These are phyloP conservation scores for Oryza brachyantha DNA, from an alignment of 176 grass and related monocot species.

Conservation along the genomic window DNA sequence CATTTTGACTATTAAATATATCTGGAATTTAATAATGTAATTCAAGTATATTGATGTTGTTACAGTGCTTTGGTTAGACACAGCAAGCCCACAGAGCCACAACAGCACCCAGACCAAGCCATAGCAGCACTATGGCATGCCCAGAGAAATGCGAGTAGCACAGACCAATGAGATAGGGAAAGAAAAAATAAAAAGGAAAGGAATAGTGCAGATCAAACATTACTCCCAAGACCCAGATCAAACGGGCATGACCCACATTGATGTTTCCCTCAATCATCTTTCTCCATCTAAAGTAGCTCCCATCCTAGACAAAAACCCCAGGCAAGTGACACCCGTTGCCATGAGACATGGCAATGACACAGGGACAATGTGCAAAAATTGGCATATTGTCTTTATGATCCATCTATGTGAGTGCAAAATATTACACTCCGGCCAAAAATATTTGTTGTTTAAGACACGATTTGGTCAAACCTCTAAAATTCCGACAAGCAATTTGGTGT, in stretches of 20 bases:
- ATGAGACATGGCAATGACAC: neutral
- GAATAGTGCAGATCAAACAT: too few species aligned
- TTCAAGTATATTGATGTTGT: neutral
- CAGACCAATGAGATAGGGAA: neutral
- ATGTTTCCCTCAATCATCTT: too few species aligned
- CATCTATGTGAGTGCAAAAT: neutral
- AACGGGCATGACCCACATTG: too few species aligned
- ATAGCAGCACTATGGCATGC: neutral
- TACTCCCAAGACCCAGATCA: too few species aligned
- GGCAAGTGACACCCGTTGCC: neutral
- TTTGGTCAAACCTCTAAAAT: too few species aligned
- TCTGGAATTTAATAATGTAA: neutral
- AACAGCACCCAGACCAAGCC: neutral
- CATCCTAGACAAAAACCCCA: neutral
- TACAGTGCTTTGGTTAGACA: neutral
- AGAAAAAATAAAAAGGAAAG: neutral
- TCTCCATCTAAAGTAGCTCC: neutral
- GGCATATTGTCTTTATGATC: neutral
- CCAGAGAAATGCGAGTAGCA: too few species aligned
- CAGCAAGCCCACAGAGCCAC: neutral
- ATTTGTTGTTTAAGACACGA: too few species aligned
- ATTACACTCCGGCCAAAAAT: too few species aligned
- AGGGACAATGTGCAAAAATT: neutral
- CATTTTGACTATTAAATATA: neutral
- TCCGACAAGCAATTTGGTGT: too few species aligned